Base-by-base conservation (phyloP, 2,329 filamentous ascomycete genomes). In the Claviceps arundinis region DNA sequence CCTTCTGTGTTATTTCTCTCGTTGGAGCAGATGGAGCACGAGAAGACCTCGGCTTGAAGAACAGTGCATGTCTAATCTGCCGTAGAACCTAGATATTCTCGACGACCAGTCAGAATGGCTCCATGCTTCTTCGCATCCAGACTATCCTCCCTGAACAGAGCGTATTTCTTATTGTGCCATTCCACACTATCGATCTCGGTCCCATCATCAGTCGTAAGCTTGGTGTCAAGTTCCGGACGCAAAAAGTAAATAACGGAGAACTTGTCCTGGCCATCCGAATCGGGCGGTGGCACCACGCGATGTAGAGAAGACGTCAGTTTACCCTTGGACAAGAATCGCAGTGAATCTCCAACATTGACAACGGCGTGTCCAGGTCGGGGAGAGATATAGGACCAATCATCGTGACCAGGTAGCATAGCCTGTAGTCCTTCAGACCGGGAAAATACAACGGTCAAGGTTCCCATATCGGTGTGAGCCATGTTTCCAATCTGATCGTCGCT, bases 111-210 rank as follows among this genome's bases (percentile, higher is more conserved):
- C 30, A 57, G 19, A 45, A 57, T 57, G 34, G 52, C 52, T 2
- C 55, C 55, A 44, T 57, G 55, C 48, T 50, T 26, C 24, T 56
- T 53, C 4, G 55, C 55, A 22, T 56, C 54, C n/a, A 57, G 50
- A n/a, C 52, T 54, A 24, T 40, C 54, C 37, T 57, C 56, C 41
- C 56, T 51, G 41, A 59, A 59, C 5, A 59, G 47, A 1, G 56
- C 54, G 38, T 59, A 57, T 22, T 59, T 58, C 49, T 56, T 51
- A 43, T 59, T 58, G 37, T 57, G 56, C 56, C 57, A 59, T 8
- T 59, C 56, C n/a, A 57, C 51, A 16, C 56, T 56, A 14, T 50
- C 56, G 19, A 57, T 54, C 22, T 52, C 43, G 17, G 47, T 49
- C 2, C 57, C 57, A 11, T 58, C 56, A 4, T 52, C 43, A 2